A percentile compares a stretch with the other conserved stretches of the same genome.
Conservation (phyloP, 208 protist species). For the Phytomonas sp. region DNA sequence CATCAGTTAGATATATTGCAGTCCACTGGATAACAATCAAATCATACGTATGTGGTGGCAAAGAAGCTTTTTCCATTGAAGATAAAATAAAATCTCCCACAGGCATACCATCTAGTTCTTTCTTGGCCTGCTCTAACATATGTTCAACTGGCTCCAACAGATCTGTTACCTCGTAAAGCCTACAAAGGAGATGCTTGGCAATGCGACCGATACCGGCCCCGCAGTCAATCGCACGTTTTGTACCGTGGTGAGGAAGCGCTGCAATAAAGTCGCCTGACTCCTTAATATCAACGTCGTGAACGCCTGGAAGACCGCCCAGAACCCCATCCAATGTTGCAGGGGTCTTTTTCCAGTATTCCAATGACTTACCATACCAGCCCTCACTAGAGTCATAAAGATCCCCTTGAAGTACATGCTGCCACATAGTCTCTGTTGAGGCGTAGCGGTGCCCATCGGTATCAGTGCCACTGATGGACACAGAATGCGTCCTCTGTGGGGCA, state of each 20-base stretch:
- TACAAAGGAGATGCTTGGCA: conserved; percentile 56
- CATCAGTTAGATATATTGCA: conserved; percentile 90
- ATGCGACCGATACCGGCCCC: conserved; percentile 91
- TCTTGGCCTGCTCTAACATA: conserved; percentile 82
- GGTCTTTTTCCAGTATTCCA: conserved; percentile 83
- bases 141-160: conserved; percentile 80
- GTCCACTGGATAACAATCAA: conserved; percentile 90
- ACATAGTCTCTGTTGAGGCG: conserved; percentile 58
- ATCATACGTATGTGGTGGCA: conserved; percentile 72
- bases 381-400: conserved; percentile 65
- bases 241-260: conserved; percentile 45
- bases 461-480: conserved; percentile 32
- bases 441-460: conserved; percentile 60
- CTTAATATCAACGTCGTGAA: conserved; percentile 66
- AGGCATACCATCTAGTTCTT: conserved; percentile 56
- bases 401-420: conserved; percentile 49
- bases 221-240: conserved; percentile 76
- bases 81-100: conserved; percentile 69
- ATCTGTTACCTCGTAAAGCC: conserved; percentile 65
- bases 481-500: background rate
- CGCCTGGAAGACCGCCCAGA: conserved; percentile 80
- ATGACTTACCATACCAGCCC: conserved; percentile 86
- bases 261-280: conserved; percentile 58
- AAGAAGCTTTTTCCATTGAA: conserved; percentile 71
- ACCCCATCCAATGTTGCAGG: conserved; percentile 84